Evolutionary conservation across 208 protist species (phyloP).

Genomic region (Entamoeba nuttalli): DNA sequence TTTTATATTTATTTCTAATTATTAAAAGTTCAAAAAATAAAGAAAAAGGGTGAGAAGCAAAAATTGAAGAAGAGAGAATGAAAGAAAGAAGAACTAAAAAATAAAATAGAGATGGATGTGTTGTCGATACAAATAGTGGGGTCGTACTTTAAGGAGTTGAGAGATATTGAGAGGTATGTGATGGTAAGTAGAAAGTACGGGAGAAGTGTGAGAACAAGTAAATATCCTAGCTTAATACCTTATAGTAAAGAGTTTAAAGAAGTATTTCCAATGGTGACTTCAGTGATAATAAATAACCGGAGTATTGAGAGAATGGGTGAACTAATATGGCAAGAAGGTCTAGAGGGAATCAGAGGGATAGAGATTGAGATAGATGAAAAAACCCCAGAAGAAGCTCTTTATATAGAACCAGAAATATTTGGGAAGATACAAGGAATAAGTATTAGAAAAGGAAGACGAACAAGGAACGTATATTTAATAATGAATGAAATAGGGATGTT

Average conservation of each 20-base stretch:
- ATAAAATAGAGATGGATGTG: background rate
- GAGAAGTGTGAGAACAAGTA: background rate
- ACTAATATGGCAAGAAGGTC: background rate
- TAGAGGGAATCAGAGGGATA: background rate
- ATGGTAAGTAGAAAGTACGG: background rate
- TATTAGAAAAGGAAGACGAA: background rate
- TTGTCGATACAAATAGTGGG: background rate
- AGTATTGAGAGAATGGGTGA: background rate
- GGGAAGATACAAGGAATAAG: background rate
- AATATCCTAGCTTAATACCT: background rate
- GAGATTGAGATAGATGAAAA: background rate
- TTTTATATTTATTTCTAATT: no score
- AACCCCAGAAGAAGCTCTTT: background rate
- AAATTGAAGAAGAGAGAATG: no score
- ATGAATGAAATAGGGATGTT: background rate
- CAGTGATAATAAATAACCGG: background rate
- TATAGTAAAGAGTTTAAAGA: background rate
- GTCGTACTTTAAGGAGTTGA: background rate
- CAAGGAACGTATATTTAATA: background rate
- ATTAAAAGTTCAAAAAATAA: no score
- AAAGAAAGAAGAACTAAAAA: background rate
- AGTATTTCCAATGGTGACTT: background rate
- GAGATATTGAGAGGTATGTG: background rate
- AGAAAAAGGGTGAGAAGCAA: no score
- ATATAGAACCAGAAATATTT: background rate